These are phyloP conservation scores for Paxillus involutus DNA, from an alignment of 768 basidiomycete genomes.

Conservation along the genomic window DNA sequence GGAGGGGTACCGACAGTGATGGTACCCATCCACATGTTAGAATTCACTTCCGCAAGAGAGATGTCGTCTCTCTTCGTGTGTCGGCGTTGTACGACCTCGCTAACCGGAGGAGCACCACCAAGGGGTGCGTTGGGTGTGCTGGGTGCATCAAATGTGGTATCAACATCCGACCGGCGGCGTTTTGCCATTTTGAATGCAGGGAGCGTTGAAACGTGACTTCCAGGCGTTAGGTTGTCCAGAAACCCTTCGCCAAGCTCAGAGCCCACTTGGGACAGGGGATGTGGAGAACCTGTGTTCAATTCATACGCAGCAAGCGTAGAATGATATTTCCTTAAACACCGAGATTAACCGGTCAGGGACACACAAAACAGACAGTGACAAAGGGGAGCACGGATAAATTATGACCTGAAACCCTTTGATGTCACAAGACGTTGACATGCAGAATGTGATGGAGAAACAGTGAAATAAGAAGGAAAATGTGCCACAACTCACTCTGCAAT, in stretches of 20 bases:
- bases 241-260: slow-evolving; percentile 1
- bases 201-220: background rate
- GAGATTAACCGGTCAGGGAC: background rate
- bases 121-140: too few species aligned
- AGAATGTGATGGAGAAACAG: background rate
- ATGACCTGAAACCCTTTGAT: background rate
- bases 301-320: slow-evolving; percentile 43
- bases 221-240: background rate
- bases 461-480: background rate
- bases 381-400: background rate
- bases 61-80: slow-evolving; percentile 28
- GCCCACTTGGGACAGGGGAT: slow-evolving; percentile 28
- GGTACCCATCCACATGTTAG: slow-evolving; percentile 44
- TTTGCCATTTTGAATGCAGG: slow-evolving; percentile 4
- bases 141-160: background rate
- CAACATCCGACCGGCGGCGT: slow-evolving; percentile 5
- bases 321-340: slow-evolving; percentile 39
- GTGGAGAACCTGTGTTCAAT: slow-evolving; percentile 43
- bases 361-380: background rate
- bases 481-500: slow-evolving; percentile 19
- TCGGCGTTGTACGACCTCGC: slow-evolving; percentile 2
- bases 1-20: slow-evolving; percentile 51
- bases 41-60: slow-evolving; percentile 36
- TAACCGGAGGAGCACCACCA: too few species aligned
- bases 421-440: too few species aligned